phyloP scores from a whole-genome alignment of 2,329 filamentous ascomycete species.

The Botrytis medusae region DNA sequence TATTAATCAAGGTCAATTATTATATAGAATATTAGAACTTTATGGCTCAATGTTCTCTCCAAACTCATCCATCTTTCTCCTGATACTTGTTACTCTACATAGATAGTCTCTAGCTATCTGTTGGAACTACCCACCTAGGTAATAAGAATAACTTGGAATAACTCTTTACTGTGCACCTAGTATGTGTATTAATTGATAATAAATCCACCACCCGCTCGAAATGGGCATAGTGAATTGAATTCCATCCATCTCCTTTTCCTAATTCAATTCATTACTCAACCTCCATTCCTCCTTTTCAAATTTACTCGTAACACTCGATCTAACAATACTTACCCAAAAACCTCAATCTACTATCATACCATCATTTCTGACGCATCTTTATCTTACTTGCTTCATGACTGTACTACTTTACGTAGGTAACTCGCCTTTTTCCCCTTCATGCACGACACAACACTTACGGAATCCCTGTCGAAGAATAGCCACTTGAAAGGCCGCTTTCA shows the following conservation, averaged over 20 bases:
- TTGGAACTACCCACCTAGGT: background rate
- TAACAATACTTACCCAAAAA: background rate
- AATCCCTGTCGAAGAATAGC: background rate
- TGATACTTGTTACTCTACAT: too few relatives aligned
- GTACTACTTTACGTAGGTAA: background rate
- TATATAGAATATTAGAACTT: too few relatives aligned
- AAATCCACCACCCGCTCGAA: background rate
- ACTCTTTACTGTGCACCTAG: background rate
- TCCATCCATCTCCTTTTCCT: too few relatives aligned
- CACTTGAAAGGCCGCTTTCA: background rate
- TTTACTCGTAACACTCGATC: background rate
- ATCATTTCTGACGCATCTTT: background rate
- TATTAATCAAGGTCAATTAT: background rate
- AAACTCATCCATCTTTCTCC: background rate
- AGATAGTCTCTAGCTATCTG: background rate
- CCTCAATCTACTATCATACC: background rate
- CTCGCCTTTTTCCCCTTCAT: conserved; percentile 15
- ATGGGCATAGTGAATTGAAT: background rate
- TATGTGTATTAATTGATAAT: background rate
- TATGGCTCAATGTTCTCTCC: background rate
- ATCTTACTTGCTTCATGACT: background rate
- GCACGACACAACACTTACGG: conserved; percentile 10
- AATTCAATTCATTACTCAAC: background rate
- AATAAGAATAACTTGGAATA: background rate
- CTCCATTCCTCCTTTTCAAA: background rate